Evolutionary conservation across 768 basidiomycete species (phyloP).

Genomic region (Flagelloscypha sp.): DNA sequence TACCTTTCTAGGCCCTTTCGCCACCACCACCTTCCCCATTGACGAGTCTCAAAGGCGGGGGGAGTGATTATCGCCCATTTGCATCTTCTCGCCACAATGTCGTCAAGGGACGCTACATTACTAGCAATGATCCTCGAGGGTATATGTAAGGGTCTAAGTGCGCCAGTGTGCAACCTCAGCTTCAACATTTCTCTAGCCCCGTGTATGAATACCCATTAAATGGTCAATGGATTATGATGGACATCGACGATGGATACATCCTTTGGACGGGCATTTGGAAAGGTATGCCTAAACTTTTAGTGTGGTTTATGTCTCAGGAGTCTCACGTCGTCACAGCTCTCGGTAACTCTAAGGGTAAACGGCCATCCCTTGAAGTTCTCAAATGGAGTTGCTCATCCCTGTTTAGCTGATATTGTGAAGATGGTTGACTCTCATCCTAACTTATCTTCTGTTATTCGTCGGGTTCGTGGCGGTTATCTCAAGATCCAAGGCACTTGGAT

Average conservation of each 20-base stretch:
- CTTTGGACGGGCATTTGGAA: conserved; percentile 95
- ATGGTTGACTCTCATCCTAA: conserved; percentile 91
- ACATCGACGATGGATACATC: conserved; percentile 88
- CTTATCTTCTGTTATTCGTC: conserved; percentile 70
- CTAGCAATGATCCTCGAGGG: conserved; percentile 80
- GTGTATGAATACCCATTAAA: conserved; percentile 88
- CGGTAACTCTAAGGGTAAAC: conserved; percentile 78
- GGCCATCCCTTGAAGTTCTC: conserved; percentile 7
- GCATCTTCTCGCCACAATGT: conserved; percentile 74
- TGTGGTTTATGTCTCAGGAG: conserved; percentile 1
- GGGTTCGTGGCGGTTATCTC: conserved; percentile 81
- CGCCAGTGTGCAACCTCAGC: background rate
- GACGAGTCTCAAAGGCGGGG: too few species aligned
- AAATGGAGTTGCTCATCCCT: conserved; percentile 2
- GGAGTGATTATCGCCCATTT: conserved; percentile 63
- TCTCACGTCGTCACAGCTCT: conserved; percentile 41
- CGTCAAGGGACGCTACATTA: conserved; percentile 81
- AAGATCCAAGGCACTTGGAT: conserved; percentile 95
- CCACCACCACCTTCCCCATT: too few species aligned
- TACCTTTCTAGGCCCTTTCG: too few species aligned
- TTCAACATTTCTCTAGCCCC: conserved; percentile 35
- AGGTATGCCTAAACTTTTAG: conserved; percentile 40
- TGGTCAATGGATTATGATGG: conserved; percentile 93
- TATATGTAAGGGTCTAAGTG: conserved; percentile 57
- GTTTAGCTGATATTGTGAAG: conserved; percentile 80